Conservation (phyloP, 2,329 filamentous ascomycete species). For the Madurella mycetomatis region DNA sequence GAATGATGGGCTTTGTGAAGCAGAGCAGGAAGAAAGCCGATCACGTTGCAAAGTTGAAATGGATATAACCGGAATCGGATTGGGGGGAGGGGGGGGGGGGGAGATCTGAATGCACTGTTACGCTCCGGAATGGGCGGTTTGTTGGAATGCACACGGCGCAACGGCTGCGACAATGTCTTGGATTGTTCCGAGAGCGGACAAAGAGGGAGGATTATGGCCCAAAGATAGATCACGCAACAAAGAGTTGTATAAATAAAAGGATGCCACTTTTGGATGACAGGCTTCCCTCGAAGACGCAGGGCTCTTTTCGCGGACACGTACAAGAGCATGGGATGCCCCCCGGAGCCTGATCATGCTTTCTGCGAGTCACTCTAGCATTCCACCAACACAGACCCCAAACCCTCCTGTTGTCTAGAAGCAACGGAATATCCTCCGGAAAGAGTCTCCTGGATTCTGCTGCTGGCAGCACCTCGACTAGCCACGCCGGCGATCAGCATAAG, state of each 20-base stretch:
- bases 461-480: conserved; percentile 6
- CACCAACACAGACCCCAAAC: background rate
- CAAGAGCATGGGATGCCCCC: conserved; percentile 8
- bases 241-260: background rate
- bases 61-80: conserved; percentile 45
- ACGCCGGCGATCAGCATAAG: background rate
- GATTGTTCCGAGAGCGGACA: conserved; percentile 11
- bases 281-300: conserved; percentile 10
- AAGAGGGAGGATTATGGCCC: conserved; percentile 4
- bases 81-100: background rate
- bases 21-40: conserved; percentile 86
- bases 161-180: conserved; percentile 16
- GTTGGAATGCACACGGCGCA: conserved; percentile 8
- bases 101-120: conserved; percentile 15
- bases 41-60: conserved; percentile 86
- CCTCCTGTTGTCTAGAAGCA: conserved; percentile 9
- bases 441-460: conserved; percentile 11
- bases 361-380: conserved; percentile 7
- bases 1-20: conserved; percentile 82
- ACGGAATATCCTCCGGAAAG: conserved; percentile 8
- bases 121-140: background rate
- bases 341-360: background rate
- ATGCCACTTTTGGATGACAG: conserved; percentile 8
- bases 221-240: conserved; percentile 20
- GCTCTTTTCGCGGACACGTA: background rate